Evolutionary conservation across 768 basidiomycete genomes (phyloP).

Genomic region (Coprinopsis sp.): DNA sequence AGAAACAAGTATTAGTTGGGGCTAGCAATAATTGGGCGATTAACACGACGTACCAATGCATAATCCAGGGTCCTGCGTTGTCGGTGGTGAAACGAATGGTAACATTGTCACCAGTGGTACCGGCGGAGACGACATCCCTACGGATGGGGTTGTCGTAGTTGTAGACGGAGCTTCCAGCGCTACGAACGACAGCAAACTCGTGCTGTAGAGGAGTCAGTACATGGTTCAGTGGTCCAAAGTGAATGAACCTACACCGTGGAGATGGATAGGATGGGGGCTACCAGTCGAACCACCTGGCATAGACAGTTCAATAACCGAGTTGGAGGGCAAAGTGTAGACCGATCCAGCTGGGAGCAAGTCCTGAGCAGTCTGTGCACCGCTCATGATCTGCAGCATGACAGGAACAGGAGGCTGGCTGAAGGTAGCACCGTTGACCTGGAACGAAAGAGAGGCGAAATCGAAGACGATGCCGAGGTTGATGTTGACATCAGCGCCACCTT

Average conservation of each 20-base stretch:
- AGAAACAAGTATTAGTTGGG: too few species aligned
- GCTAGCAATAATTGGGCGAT: too few species aligned
- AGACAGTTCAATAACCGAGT: constrained; percentile 34
- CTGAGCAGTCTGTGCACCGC: constrained; percentile 7
- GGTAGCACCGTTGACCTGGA: constrained; percentile 7
- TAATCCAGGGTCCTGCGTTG: constrained; percentile 39
- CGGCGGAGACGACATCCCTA: constrained; percentile 27
- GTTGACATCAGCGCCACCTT: constrained; percentile 36
- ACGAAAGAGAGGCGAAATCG: neutral
- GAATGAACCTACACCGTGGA: neutral
- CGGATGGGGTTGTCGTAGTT: constrained; percentile 36
- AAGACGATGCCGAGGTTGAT: constrained; percentile 12
- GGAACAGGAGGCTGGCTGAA: constrained; percentile 18
- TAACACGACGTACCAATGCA: constrained; percentile 39
- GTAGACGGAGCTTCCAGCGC: constrained; percentile 27
- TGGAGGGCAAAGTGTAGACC: constrained; percentile 31
- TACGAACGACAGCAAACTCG: constrained; percentile 38
- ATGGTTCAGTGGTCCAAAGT: constrained; percentile 23
- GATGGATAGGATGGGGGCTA: constrained; percentile 6
- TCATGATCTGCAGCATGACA: constrained; percentile 15
- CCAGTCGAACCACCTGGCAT: constrained; percentile 18
- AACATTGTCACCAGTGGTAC: constrained; percentile 22
- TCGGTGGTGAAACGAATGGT: constrained; percentile 58
- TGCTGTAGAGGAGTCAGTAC: too few species aligned
- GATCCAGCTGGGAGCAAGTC: constrained; percentile 29